Base-by-base conservation (phyloP, 2,329 filamentous ascomycete genomes). In the Cytospora leucostoma region DNA sequence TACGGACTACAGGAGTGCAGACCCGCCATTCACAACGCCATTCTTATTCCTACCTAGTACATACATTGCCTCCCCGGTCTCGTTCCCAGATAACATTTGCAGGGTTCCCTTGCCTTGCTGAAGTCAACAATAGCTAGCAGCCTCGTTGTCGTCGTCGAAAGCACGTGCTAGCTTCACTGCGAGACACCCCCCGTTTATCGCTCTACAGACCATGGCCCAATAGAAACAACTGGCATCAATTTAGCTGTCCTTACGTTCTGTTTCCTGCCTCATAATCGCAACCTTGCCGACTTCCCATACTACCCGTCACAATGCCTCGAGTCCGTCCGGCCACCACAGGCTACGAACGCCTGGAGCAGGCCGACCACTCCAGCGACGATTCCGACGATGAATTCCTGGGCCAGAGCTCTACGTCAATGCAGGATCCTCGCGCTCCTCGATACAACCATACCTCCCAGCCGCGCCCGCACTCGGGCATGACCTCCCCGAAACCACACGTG, bases 331-430 rank as follows among this genome's bases (percentile, higher is more conserved):
- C 89, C 64, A 91, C 89, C 51, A 93, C 91, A 67, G 91, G 91
- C 76, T 95, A 95, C 78, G 91, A 92, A 76, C 90, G 90, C 72
- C 87, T 95, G 64, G 88, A 91, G 67, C 91, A 95, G 77, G 91
- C 90, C 69, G 91, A 93, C 72, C 87, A 89, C 69, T 82, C 89
- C 71, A 88, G 87, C 74, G 88, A 90, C 72, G 87, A 89, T 63
- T 90, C 88, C 60, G 88, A 91, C 67, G 84, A 88, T 62, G 87
- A 89, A 62, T 80, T 83, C 66, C 78, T 87, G 65, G 79, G 79
- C 67, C 78, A 82, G 56, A 79, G 78, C 58, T 82, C 82, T 67
- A 78, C 81, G 54, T 84, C 85, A n/a, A 75, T 87, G 34, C 86
- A 87, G 62, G 78, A 82, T 57, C 79, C 72, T 73, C 87, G 68